Evolutionary conservation across 768 basidiomycete genomes (phyloP), one percentile per base, ranked within the genome.

Genomic region (Cyclocybe aegerita): DNA sequence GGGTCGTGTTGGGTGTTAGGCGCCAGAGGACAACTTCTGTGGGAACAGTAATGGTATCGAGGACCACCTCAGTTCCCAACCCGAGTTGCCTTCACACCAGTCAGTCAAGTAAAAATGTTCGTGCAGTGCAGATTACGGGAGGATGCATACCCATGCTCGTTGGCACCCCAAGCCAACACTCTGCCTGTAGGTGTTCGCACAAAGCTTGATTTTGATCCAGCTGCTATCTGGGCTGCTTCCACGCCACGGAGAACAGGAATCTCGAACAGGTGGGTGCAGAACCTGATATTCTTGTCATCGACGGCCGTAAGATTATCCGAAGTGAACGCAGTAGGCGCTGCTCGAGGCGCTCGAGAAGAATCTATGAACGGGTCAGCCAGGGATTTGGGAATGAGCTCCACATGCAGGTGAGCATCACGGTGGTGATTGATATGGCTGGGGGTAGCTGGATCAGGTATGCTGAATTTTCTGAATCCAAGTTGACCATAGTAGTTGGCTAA

Each of bases 141-240:
- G 31, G 37, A 48, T 7, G 58, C 78, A 45, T 57, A 88, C 88
- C 93, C 93, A 58, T 78, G 87, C 55, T 90, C 85, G 63, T 97
- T 96, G 1, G 90, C 90, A 39, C 94, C 94, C 83, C 90, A 96
- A 0, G 85, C 91, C 14, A 98, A 77, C 8, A 95, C 88, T 47
- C 83, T 74, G 1, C 93, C 94, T 2, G 73, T 67, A 3, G 56
- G 50, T 0, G 91, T 92, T 17, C 83, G 73, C 8, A 77, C 85
- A 60, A 90, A 92, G 59, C 88, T 93, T 41, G 79, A 84, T 48
- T 83, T 76, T 35, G 75, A 73, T 2, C 91, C 91, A 17, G 92
- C 81, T 29, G 84, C 83, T 39, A 93, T 73, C 65, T 91, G 85
- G 14, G 75, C 78, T 39, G 90, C 72, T 16, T 79, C 64, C 4